These are phyloP conservation scores for Pseudogymnoascus sp. DNA, from an alignment of 2,329 filamentous ascomycete genomes.

Conservation along the genomic window DNA sequence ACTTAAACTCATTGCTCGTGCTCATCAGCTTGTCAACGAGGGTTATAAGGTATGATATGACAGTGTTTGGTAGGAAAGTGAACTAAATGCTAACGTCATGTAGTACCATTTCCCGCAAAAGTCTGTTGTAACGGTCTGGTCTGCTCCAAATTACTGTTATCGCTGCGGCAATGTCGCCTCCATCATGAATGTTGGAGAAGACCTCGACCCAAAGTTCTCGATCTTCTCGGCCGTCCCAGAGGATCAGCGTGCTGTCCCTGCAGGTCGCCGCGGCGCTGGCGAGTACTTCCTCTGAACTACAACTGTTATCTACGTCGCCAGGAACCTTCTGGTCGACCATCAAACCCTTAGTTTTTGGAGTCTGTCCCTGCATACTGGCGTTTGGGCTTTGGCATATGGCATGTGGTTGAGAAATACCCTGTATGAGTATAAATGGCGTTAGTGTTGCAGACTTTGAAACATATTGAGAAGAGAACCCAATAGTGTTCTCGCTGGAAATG, in stretches of 20 bases:
- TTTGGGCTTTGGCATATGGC: conserved; percentile 10
- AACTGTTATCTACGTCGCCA: conserved; percentile 4
- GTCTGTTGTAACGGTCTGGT: conserved; percentile 76
- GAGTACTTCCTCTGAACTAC: conserved; percentile 58
- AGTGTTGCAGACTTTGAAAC: neutral
- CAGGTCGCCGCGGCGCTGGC: conserved; percentile 56
- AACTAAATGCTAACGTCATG: conserved; percentile 23
- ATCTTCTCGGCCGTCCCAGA: conserved; percentile 88
- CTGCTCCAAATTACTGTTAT: conserved; percentile 40
- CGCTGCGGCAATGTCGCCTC: conserved; percentile 50
- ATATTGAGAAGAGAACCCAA: neutral
- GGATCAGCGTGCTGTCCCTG: conserved; percentile 70
- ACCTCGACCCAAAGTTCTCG: conserved; percentile 83
- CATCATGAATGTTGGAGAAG: conserved; percentile 83
- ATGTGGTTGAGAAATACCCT: conserved; percentile 10
- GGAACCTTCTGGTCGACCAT: conserved; percentile 6
- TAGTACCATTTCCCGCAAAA: conserved; percentile 91
- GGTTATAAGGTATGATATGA: conserved; percentile 53
- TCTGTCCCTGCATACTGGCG: conserved; percentile 7
- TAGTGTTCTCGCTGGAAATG: neutral
- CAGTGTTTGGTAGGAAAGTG: neutral
- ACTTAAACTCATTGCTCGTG: conserved; percentile 61
- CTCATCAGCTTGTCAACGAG: conserved; percentile 69
- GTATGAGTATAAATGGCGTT: conserved; percentile 9
- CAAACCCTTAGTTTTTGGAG: neutral